Conservation (phyloP, 768 basidiomycete species). For the Lepiota subincarnata region DNA sequence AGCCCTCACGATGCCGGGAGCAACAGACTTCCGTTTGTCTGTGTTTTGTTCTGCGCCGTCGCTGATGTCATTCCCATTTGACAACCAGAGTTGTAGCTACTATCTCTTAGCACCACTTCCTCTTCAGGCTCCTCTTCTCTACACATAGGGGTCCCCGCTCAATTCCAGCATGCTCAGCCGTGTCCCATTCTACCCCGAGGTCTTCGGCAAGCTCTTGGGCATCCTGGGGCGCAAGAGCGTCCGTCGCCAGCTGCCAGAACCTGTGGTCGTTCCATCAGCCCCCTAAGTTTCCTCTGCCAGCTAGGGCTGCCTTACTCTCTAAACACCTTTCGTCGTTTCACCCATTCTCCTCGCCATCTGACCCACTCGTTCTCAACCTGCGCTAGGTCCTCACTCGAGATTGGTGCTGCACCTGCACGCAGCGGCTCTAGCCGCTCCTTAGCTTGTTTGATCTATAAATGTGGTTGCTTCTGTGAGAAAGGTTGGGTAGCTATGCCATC, state of each 20-base stretch:
- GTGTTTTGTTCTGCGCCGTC: slow-evolving; percentile 16
- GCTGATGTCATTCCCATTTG: slow-evolving; percentile 17
- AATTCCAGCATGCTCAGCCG: slow-evolving; percentile 60
- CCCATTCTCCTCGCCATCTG: slow-evolving; percentile 82
- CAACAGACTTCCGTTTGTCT: slow-evolving; percentile 27
- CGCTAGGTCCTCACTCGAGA: slow-evolving; percentile 69
- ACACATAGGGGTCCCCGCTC: slow-evolving; percentile 62
- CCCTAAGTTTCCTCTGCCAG: slow-evolving; percentile 5
- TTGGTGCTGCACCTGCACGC: slow-evolving; percentile 58
- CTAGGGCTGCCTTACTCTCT: slow-evolving; percentile 47
- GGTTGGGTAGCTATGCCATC: slow-evolving; percentile 8
- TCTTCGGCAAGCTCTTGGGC: slow-evolving; percentile 65
- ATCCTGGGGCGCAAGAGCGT: slow-evolving; percentile 64
- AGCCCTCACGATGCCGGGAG: slow-evolving; percentile 14
- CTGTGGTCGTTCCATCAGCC: slow-evolving; percentile 32
- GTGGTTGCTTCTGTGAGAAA: slow-evolving; percentile 11
- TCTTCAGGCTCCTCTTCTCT: slow-evolving; percentile 39
- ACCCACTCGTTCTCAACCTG: slow-evolving; percentile 70
- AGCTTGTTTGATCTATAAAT: slow-evolving; percentile 44
- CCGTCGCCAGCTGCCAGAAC: slow-evolving; percentile 70
- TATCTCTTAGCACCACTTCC: slow-evolving; percentile 37
- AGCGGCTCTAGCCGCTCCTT: slow-evolving; percentile 56
- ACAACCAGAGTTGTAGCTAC: neutral
- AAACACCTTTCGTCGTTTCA: slow-evolving; percentile 71
- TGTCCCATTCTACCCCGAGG: slow-evolving; percentile 78